Conservation (phyloP, 106 monocot species). For the Allium fistulosum region DNA sequence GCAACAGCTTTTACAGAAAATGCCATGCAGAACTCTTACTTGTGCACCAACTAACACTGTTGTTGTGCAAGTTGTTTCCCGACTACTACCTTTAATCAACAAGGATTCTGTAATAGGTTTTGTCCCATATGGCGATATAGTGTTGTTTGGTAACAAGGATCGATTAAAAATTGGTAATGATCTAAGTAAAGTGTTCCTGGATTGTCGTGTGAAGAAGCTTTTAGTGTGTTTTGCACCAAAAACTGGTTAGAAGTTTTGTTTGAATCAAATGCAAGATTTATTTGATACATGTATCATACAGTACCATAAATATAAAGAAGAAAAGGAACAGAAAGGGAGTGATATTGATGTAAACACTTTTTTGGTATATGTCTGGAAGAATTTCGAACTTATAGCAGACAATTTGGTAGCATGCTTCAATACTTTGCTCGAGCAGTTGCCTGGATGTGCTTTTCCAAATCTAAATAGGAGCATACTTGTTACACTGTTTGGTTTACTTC, state of each 20-base stretch:
- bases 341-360: not conserved
- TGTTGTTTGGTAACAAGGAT: conserved; percentile 45
- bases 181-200: conserved; percentile 40
- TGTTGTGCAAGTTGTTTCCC: conserved; percentile 24
- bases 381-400: not conserved
- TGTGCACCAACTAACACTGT: conserved; percentile 79
- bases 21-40: conserved; percentile 30
- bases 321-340: not conserved
- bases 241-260: conserved; percentile 31
- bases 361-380: conserved; percentile 17
- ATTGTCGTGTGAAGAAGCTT: conserved; percentile 28
- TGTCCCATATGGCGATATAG: conserved; percentile 25
- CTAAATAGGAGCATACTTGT: conserved; percentile 1
- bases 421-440: conserved; percentile 18
- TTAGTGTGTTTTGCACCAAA: conserved; percentile 27
- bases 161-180: conserved; percentile 36
- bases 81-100: conserved; percentile 26
- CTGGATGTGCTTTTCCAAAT: conserved; percentile 4
- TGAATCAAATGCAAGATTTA: conserved; percentile 25
- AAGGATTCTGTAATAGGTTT: not conserved
- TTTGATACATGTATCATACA: conserved; percentile 17
- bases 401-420: conserved; percentile 8
- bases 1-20: conserved; percentile 21
- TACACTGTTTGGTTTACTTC: conserved; percentile 1
- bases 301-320: conserved; percentile 17